Evolutionary conservation across 179 eudicot species (phyloP).

Genomic region (Nepenthes alata): DNA sequence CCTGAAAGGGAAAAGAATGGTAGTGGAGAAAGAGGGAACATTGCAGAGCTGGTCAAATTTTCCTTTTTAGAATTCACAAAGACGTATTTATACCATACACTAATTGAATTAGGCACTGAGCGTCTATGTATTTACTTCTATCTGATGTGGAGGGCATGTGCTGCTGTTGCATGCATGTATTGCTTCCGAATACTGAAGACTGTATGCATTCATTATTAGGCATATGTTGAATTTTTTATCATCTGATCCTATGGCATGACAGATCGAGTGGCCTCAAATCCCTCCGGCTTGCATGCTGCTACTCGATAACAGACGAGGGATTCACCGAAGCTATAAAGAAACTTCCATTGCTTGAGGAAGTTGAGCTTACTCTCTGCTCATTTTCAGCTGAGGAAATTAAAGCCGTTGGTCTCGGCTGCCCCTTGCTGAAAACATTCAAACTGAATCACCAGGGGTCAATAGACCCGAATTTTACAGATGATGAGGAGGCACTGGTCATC

Average conservation of each 20-base stretch:
- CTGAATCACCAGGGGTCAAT: constrained; percentile 21
- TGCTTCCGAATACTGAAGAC: too few relatives aligned
- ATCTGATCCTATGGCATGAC: constrained; percentile 3
- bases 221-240: too few relatives aligned
- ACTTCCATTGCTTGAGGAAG: constrained; percentile 46
- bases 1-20: too few relatives aligned
- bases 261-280: constrained; percentile 49
- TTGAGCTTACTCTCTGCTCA: constrained; percentile 26
- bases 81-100: too few relatives aligned
- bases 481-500: constrained; percentile 47
- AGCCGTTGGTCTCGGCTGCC: constrained; percentile 33
- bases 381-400: constrained; percentile 13
- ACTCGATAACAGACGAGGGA: constrained; percentile 20
- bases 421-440: constrained; percentile 39
- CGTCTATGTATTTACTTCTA: too few relatives aligned
- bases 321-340: constrained; percentile 28
- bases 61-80: too few relatives aligned
- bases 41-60: too few relatives aligned
- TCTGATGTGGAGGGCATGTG: too few relatives aligned
- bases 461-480: constrained; percentile 14
- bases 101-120: too few relatives aligned
- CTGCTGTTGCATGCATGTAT: too few relatives aligned
- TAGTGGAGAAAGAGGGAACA: too few relatives aligned
- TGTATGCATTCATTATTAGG: too few relatives aligned
- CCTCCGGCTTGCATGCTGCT: constrained; percentile 39